phyloP scores from a whole-genome alignment of 2,329 filamentous ascomycete species.

The Cordyceps fumosorosea region DNA sequence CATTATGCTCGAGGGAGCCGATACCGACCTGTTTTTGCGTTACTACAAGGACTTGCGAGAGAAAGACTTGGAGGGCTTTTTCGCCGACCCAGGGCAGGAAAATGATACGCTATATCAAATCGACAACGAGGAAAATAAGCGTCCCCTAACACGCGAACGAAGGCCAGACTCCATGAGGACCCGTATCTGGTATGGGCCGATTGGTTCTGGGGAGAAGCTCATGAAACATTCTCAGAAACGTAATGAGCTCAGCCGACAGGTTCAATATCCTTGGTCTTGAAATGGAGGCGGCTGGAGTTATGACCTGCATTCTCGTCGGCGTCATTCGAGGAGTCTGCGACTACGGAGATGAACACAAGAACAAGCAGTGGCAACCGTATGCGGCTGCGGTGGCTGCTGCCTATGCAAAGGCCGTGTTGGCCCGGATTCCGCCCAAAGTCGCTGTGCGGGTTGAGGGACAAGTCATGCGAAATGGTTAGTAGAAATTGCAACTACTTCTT shows the following conservation, averaged over 20 bases:
- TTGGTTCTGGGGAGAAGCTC: conserved; percentile 25
- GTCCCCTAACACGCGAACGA: conserved; percentile 13
- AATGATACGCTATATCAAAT: conserved; percentile 20
- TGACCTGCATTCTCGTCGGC: conserved; percentile 21
- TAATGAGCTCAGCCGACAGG: conserved; percentile 20
- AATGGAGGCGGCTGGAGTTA: conserved; percentile 21
- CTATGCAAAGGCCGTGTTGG: conserved; percentile 22
- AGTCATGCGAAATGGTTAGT: not conserved
- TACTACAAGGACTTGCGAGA: conserved; percentile 22
- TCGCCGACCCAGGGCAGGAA: conserved; percentile 26
- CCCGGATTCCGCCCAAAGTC: not conserved
- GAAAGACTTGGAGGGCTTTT: conserved; percentile 21
- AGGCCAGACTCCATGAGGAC: conserved; percentile 20
- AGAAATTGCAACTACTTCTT: not conserved
- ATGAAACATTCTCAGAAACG: conserved; percentile 21
- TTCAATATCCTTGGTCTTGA: conserved; percentile 25
- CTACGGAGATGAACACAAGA: conserved; percentile 26
- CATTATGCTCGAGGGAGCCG: conserved; percentile 24
- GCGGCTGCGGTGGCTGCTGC: conserved; percentile 27
- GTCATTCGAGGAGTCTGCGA: conserved; percentile 27
- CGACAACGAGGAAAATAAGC: conserved; percentile 1
- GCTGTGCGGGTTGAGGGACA: not conserved
- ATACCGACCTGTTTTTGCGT: conserved; percentile 17
- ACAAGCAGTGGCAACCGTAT: conserved; percentile 27
- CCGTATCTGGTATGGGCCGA: conserved; percentile 27